Evolutionary conservation across 2,329 filamentous ascomycete genomes (phyloP).

Genomic region (Xylariomycetidae sp.): DNA sequence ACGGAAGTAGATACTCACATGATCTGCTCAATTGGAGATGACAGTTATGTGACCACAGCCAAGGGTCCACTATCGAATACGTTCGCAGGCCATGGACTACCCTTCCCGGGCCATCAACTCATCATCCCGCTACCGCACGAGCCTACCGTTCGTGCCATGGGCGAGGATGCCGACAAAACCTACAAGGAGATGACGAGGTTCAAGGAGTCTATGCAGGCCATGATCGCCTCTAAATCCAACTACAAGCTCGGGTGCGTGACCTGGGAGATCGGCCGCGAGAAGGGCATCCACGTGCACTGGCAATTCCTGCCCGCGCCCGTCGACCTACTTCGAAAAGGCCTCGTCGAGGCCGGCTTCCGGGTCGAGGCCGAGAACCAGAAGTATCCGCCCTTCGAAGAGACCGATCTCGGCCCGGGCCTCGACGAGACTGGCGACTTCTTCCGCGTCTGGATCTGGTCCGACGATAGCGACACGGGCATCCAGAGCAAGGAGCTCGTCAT

Average conservation of each 20-base stretch:
- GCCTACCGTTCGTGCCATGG: conserved; percentile 67
- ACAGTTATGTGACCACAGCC: conserved; percentile 84
- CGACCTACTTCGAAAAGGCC: conserved; percentile 62
- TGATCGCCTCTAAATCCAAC: conserved; percentile 57
- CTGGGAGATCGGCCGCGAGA: conserved; percentile 82
- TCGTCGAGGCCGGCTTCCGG: conserved; percentile 84
- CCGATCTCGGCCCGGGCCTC: conserved; percentile 46
- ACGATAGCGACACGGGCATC: conserved; percentile 48
- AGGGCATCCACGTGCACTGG: conserved; percentile 88
- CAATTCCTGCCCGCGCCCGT: conserved; percentile 78
- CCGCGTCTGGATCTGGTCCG: conserved; percentile 74
- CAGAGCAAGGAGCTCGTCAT: conserved; percentile 70
- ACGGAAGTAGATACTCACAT: conserved; percentile 80
- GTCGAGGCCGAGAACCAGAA: conserved; percentile 76
- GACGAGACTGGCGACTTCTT: conserved; percentile 65
- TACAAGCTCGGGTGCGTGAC: conserved; percentile 74
- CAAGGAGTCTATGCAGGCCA: conserved; percentile 69
- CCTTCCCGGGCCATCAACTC: conserved; percentile 80
- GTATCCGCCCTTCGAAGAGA: conserved; percentile 46
- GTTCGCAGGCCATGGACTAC: conserved; percentile 59
- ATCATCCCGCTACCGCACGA: conserved; percentile 85
- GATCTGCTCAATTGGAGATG: conserved; percentile 81
- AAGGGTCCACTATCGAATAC: conserved; percentile 78
- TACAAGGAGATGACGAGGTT: conserved; percentile 81
- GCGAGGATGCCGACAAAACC: conserved; percentile 56